Conservation (phyloP, 306 rosid genomes). For the Alnus rubra region DNA sequence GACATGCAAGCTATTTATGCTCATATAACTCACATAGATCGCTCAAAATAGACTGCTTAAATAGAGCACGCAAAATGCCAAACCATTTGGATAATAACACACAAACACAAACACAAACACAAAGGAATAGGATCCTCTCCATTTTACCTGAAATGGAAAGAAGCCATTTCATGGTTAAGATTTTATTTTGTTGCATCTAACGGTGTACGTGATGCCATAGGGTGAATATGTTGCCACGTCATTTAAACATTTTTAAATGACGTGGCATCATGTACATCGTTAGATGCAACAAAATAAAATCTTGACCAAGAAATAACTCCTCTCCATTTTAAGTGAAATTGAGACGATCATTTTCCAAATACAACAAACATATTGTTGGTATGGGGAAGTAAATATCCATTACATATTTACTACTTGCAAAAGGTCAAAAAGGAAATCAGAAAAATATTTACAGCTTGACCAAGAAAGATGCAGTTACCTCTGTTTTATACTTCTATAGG, state of each 20-base stretch:
- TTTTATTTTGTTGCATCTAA: too few relatives aligned
- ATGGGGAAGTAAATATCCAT: neutral
- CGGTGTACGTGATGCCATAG: too few relatives aligned
- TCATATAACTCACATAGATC: slow-evolving; percentile 4
- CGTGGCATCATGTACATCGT: too few relatives aligned
- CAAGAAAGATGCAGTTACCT: slow-evolving; percentile 46
- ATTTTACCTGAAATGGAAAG: too few relatives aligned
- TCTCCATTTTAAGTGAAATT: too few relatives aligned
- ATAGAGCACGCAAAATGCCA: slow-evolving; percentile 1
- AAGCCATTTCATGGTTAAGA: too few relatives aligned
- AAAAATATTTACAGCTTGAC: slow-evolving; percentile 16
- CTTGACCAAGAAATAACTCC: too few relatives aligned
- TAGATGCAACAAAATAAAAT: too few relatives aligned
- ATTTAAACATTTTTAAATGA: too few relatives aligned
- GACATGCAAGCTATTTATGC: neutral
- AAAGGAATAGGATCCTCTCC: neutral
- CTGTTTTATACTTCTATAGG: slow-evolving; percentile 92
- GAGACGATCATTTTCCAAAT: too few relatives aligned
- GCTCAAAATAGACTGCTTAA: slow-evolving; percentile 11
- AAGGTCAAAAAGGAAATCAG: neutral
- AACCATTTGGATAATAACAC: neutral
- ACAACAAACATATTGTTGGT: neutral
- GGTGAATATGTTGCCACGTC: too few relatives aligned
- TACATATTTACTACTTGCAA: neutral
- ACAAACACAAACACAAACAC: neutral